Base-by-base conservation (phyloP, 129 eudicot genomes). In the Chrysanthemum makinoi region DNA sequence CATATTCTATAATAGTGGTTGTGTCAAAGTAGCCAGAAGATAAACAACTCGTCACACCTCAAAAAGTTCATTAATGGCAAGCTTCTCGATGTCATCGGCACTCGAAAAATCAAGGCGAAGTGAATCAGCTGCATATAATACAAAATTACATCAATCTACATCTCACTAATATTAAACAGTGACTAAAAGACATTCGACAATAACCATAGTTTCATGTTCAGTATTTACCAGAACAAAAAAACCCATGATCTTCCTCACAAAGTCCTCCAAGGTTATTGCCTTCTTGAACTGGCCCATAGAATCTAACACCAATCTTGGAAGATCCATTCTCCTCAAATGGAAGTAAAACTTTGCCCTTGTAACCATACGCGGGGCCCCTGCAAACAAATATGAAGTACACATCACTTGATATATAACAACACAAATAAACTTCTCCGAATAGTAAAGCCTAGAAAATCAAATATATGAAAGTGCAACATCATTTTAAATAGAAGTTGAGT, bases 201-300 rank as follows among this genome's bases (percentile, higher is more conserved):
- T 68, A 76, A 6, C 6, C 18, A 55, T 26, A 55, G 15, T n/a
- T 72, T 50, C 50, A 64, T 44, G 17, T 22, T 64, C 52, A 49
- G 30, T 69, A 33, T 52, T 72, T 83, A 92, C 98, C 94, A 60
- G 96, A 72, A 75, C 98, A 93, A 78, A 89, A 89, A 79, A 93
- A 93, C 44, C 98, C 96, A 76, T 85, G 96, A 56, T 82, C 88
- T 74, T 70, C 95, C 78, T 93, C 98, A 75, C 98, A 93, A 55
- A 71, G 69, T 65, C 98, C 98, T 12, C 98, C 98, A 71, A 93
- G 96, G 83, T 93, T 89, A 61, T 78, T 89, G 69, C 98, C 98
- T 68, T 85, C 96, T 72, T 86, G 87, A 75, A 93, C 80, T 65
- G 89, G 76, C 78, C 66, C 84, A 79, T 93, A 96, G 69, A 93